A percentile compares a stretch with the other conserved stretches of the same genome.
These are phyloP conservation scores for Quercus robur DNA, from an alignment of 306 rosid species.

Conservation along the genomic window DNA sequence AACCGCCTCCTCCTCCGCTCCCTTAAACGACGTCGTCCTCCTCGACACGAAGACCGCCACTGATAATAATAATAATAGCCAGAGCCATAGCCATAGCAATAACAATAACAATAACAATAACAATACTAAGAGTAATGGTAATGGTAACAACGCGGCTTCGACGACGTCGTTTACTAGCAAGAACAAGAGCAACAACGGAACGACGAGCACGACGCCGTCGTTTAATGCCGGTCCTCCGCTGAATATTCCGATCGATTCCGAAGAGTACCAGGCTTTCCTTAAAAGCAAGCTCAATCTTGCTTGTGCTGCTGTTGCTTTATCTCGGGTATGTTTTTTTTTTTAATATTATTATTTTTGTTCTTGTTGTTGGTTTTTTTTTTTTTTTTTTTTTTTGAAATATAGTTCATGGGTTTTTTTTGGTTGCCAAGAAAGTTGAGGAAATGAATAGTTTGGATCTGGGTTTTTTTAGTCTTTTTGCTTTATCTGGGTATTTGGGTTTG, in stretches of 20 bases:
- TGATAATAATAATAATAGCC: not conserved
- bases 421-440: not conserved
- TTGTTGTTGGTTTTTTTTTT: not conserved
- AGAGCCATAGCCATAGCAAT: too few relatives aligned
- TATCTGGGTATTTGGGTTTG: not conserved
- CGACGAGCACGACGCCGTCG: not conserved
- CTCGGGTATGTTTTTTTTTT: conserved; percentile 42
- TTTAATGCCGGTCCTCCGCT: conserved; percentile 7
- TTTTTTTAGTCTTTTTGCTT: not conserved
- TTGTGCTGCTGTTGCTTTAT: conserved; percentile 81
- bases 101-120: too few relatives aligned
- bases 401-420: not conserved
- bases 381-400: not conserved
- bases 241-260: conserved; percentile 43
- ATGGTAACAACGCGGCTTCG: not conserved
- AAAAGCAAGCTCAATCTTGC: conserved; percentile 88
- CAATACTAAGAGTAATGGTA: too few relatives aligned
- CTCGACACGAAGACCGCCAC: conserved; percentile 26
- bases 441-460: not conserved
- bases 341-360: not conserved
- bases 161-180: too few relatives aligned
- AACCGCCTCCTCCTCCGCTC: conserved; percentile 20
- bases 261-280: conserved; percentile 66
- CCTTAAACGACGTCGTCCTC: conserved; percentile 24
- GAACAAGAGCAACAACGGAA: too few relatives aligned